Evolutionary conservation across 257 asterid species (phyloP).

Genomic region (Solanum chiquidenum): DNA sequence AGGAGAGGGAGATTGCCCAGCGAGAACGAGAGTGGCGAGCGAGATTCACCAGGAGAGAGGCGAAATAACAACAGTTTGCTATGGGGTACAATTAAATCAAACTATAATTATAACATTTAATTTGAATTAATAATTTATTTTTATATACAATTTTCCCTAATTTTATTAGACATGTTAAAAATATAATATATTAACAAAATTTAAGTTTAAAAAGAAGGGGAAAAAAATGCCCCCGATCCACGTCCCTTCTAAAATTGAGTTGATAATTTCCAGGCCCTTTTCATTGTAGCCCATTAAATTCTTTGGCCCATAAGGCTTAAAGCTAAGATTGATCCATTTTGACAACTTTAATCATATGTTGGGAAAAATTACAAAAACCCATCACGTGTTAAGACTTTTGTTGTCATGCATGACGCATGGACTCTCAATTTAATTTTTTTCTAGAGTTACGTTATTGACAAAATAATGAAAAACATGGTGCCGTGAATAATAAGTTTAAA

Average conservation of each 20-base stretch:
- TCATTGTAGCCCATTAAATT: background rate
- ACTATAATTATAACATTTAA: too few relatives aligned
- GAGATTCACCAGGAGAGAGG: too few relatives aligned
- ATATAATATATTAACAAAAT: accelerated
- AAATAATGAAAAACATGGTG: background rate
- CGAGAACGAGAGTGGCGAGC: too few relatives aligned
- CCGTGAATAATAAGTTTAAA: background rate
- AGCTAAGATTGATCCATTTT: accelerated
- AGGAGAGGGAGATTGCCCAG: too few relatives aligned
- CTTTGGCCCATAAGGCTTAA: accelerated
- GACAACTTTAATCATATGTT: too few relatives aligned
- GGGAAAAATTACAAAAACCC: background rate
- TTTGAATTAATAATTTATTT: too few relatives aligned
- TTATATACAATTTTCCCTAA: too few relatives aligned
- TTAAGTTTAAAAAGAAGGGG: too few relatives aligned
- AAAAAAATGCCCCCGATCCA: accelerated
- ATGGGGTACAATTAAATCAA: too few relatives aligned
- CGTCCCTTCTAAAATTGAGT: accelerated
- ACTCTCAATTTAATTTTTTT: background rate
- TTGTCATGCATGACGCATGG: background rate
- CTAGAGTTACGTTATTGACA: background rate
- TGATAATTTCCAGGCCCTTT: too few relatives aligned
- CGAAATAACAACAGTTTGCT: too few relatives aligned
- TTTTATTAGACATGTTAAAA: too few relatives aligned
- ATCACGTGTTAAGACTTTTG: background rate